Evolutionary conservation across 257 asterid genomes (phyloP).

Genomic region (Ajuga chamaepitys): DNA sequence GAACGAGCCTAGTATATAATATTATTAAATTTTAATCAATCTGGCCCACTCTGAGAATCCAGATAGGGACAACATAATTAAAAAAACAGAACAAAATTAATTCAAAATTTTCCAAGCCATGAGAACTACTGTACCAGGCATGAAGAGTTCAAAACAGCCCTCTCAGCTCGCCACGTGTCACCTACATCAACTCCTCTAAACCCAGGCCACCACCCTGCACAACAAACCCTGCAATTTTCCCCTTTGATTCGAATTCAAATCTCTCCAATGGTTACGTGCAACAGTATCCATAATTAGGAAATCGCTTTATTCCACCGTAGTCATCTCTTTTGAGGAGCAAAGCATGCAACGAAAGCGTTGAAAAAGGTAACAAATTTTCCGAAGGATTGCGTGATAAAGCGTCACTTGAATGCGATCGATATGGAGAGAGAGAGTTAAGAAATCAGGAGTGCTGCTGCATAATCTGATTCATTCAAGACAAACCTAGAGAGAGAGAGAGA

Average conservation of each 20-base stretch:
- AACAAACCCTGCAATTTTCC: slow-evolving; percentile 5
- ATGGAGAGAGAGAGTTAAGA: slow-evolving; percentile 8
- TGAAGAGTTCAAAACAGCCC: background rate
- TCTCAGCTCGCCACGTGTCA: slow-evolving; percentile 21
- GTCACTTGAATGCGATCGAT: slow-evolving; percentile 1
- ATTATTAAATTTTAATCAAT: no score
- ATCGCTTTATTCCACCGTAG: slow-evolving; percentile 21
- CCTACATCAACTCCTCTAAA: background rate
- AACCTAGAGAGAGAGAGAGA: background rate
- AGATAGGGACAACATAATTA: background rate
- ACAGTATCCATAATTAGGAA: slow-evolving; percentile 21
- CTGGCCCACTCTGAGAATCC: no score
- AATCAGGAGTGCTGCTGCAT: slow-evolving; percentile 15
- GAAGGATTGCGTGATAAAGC: slow-evolving; percentile 7
- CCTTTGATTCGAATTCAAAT: background rate
- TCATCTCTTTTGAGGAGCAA: slow-evolving; percentile 25
- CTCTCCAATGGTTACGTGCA: slow-evolving; percentile 18
- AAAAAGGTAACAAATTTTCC: background rate
- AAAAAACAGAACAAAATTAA: background rate
- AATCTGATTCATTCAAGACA: slow-evolving; percentile 9
- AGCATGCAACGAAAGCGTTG: slow-evolving; percentile 38
- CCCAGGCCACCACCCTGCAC: background rate
- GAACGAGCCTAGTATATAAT: no score
- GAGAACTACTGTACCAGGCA: background rate
- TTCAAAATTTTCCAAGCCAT: background rate